phyloP scores from a whole-genome alignment of 495 filamentous ascomycete genomes.

The Podospora appendiculata region DNA sequence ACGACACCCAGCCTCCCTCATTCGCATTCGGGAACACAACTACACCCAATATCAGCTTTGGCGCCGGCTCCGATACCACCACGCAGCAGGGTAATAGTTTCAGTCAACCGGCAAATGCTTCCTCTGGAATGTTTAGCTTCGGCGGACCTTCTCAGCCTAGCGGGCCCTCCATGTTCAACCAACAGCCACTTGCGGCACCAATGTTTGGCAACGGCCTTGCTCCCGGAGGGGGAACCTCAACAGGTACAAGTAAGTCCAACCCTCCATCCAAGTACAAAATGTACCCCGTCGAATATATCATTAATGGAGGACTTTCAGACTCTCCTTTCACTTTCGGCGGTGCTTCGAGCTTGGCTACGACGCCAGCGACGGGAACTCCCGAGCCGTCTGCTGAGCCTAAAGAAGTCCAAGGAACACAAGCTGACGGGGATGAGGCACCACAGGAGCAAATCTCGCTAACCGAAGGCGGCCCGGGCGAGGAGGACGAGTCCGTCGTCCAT shows the following conservation, averaged over 20 bases:
- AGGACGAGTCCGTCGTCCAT: constrained; percentile 57
- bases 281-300: background rate
- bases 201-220: constrained; percentile 26
- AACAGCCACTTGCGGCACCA: constrained; percentile 15
- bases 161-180: constrained; percentile 11
- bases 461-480: constrained; percentile 57
- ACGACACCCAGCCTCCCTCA: constrained; percentile 9
- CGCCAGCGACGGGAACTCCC: constrained; percentile 55
- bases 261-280: constrained; percentile 2
- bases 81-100: constrained; percentile 14
- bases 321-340: constrained; percentile 40
- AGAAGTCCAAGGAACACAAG: constrained; percentile 38
- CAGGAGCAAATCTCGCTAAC: constrained; percentile 58
- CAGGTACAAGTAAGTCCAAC: constrained; percentile 33
- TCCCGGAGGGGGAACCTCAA: constrained; percentile 29
- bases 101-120: background rate
- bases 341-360: constrained; percentile 46
- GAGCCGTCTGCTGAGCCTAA: constrained; percentile 48
- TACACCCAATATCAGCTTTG: constrained; percentile 23
- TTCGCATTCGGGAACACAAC: constrained; percentile 21
- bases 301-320: constrained; percentile 23
- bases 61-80: constrained; percentile 14
- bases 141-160: constrained; percentile 14
- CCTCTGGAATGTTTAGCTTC: constrained; percentile 13
- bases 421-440: constrained; percentile 40